These are phyloP conservation scores for Metschnikowia colocasiae DNA, from an alignment of 805 yeast genomes.

Conservation along the genomic window DNA sequence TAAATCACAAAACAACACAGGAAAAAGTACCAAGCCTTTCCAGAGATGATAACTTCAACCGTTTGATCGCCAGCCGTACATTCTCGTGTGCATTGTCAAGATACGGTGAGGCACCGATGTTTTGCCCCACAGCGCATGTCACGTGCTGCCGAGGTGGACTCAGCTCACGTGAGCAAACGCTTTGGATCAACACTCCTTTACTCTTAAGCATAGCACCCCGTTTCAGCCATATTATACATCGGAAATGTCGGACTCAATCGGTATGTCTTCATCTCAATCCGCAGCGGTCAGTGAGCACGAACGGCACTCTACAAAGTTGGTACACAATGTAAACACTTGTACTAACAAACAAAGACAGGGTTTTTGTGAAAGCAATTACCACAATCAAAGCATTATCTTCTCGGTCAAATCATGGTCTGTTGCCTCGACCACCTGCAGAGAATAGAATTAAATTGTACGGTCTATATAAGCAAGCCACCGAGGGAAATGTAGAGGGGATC, in stretches of 20 bases:
- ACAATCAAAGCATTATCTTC: conserved; percentile 72
- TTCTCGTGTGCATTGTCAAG: not conserved
- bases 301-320: not conserved
- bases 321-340: not conserved
- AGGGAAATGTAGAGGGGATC: conserved; percentile 72
- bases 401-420: conserved; percentile 54
- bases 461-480: conserved; percentile 83
- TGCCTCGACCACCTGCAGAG: conserved; percentile 76
- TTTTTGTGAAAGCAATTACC: conserved; percentile 76
- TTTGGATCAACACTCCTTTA: not conserved
- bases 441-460: conserved; percentile 70
- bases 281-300: not conserved
- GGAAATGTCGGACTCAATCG: conserved; percentile 50
- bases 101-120: conserved; percentile 1
- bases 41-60: not conserved
- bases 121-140: conserved; percentile 6
- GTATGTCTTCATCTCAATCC: conserved; percentile 22
- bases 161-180: conserved; percentile 1
- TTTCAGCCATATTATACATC: not conserved
- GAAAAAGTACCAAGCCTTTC: no score
- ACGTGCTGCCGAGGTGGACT: conserved; percentile 4
- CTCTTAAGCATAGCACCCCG: not conserved
- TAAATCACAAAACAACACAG: not conserved
- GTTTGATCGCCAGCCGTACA: not conserved
- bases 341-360: conserved; percentile 51